These are phyloP conservation scores for Macaranga tanarius DNA, from an alignment of 441 rosid genomes.

Conservation along the genomic window DNA sequence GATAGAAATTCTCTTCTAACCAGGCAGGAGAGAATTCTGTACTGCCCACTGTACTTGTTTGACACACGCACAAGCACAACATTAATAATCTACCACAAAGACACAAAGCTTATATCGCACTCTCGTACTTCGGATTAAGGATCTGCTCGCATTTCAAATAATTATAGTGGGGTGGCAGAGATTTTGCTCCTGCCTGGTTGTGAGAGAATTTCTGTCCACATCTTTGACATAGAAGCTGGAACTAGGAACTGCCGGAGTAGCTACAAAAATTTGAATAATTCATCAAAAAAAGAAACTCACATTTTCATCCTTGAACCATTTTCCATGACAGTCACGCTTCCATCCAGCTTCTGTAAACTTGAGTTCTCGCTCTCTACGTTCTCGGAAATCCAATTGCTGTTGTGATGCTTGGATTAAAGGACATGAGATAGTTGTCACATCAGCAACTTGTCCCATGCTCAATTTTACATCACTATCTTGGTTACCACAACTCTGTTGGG, in stretches of 20 bases:
- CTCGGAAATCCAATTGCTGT: constrained; percentile 25
- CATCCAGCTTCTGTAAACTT: constrained; percentile 54
- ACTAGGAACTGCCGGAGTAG: background rate
- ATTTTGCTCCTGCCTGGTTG: no score
- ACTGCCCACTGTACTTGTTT: no score
- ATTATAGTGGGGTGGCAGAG: no score
- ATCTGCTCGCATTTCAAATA: no score
- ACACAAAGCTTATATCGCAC: no score
- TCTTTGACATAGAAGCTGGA: constrained; percentile 1
- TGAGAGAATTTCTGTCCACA: no score
- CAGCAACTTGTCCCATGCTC: constrained; percentile 8
- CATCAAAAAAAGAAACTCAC: constrained; percentile 25
- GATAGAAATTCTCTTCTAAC: no score
- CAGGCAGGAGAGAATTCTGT: no score
- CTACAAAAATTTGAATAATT: background rate
- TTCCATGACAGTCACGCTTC: constrained; percentile 55
- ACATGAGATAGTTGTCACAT: constrained; percentile 14
- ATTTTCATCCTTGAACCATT: constrained; percentile 54
- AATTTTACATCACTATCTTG: constrained; percentile 10
- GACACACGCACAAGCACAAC: no score
- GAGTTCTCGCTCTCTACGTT: constrained; percentile 44
- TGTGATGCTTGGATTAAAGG: constrained; percentile 15
- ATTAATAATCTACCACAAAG: no score
- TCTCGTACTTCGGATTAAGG: no score
- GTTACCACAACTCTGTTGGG: constrained; percentile 4